Evolutionary conservation across 352 stramenopile genomes (phyloP).

Genomic region (Globisporangium cederbergense): DNA sequence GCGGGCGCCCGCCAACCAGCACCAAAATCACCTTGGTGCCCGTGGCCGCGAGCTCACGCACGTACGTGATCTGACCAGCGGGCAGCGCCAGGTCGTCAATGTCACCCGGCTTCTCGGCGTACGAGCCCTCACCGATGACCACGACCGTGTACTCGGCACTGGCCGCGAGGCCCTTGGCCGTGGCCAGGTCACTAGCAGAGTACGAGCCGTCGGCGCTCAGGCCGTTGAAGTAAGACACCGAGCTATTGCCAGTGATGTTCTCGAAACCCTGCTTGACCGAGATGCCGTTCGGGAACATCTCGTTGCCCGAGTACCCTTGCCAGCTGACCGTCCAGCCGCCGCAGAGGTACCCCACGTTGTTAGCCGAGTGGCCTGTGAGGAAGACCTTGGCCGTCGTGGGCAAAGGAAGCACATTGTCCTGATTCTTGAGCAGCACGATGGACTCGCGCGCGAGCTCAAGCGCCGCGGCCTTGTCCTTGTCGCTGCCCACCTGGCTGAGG

Average conservation of each 20-base stretch:
- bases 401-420: conserved; percentile 52
- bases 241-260: conserved; percentile 25
- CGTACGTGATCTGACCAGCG: conserved; percentile 65
- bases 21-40: conserved; percentile 80
- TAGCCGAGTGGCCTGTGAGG: conserved; percentile 59
- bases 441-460: conserved; percentile 79
- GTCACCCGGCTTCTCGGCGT: conserved; percentile 86
- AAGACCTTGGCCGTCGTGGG: conserved; percentile 33
- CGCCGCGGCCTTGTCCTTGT: conserved; percentile 45
- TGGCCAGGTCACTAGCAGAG: conserved; percentile 41
- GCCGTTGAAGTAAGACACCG: conserved; percentile 46
- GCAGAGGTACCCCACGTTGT: conserved; percentile 72
- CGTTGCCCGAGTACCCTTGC: conserved; percentile 77
- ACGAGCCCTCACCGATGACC: conserved; percentile 71
- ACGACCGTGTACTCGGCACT: conserved; percentile 68
- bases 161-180: conserved; percentile 44
- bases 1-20: conserved; percentile 72
- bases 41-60: conserved; percentile 54
- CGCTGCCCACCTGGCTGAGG: conserved; percentile 42
- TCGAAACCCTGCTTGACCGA: conserved; percentile 56
- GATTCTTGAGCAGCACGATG: conserved; percentile 85
- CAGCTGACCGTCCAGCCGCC: conserved; percentile 85
- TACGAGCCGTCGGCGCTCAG: conserved; percentile 60
- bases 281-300: conserved; percentile 56
- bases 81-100: conserved; percentile 75